Evolutionary conservation across 352 stramenopile species (phyloP), one percentile per base, ranked within the genome.

Genomic region (Pythium angustatum): DNA sequence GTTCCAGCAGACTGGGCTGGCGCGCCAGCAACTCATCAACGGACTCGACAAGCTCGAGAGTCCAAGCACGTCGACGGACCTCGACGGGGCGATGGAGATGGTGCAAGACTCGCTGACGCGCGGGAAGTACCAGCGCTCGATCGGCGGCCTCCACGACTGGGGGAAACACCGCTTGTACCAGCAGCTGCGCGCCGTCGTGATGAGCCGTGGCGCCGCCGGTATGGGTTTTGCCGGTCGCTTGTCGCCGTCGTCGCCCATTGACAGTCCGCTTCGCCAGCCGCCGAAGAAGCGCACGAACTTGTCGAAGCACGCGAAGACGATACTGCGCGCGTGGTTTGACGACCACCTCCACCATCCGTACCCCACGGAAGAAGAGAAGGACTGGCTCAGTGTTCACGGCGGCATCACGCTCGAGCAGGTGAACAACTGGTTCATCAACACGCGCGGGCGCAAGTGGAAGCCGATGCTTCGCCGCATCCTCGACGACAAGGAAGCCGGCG

Each of bases 371-470:
- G 83, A 92, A 41, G 86, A 93, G 69, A 95, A 95, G 73, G 75
- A 85, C 22, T 78, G 70, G 68, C 74, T 95, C 7, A 77, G 74
- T n/a, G 49, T 52, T 8, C 52, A 87, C 55, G 83, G 83, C 60
- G 83, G 82, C 53, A 92, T 94, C 68, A 90, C 86, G 24, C 66
- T 94, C 60, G 84, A 94, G 57, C 86, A 94, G 66, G 86, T 94
- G 40, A 94, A 93, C 78, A 94, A 94, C 60, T 94, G 86, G 86
- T 94, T 94, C 58, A 93, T 94, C 64, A 93, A 94, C 65, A 93
- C 84, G 43, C 80, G 86, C 62, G 84, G 83, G 5, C 78, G 86
- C 58, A 92, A 93, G 78, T 94, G 86, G 86, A 92, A 92, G 66
- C 86, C 86, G 17, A 90, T 92, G 83, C 71, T 94, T 17, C 82